Conservation (phyloP, 305 asterid genomes). For the Fraxinus nigra region DNA sequence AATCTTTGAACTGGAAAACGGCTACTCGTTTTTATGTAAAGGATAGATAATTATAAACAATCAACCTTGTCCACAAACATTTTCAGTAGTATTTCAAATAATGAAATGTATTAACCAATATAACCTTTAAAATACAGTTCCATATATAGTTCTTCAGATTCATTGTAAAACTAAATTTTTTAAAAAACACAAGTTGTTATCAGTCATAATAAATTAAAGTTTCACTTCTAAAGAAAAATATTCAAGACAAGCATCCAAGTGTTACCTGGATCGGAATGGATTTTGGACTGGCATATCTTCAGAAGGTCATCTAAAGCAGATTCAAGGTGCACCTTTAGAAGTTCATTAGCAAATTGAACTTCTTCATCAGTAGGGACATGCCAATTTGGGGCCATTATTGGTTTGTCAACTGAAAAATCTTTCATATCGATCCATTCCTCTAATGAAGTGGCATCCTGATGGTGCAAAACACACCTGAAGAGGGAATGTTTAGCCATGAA, state of each 20-base stretch:
- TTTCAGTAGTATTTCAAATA: not conserved
- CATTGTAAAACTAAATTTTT: not conserved
- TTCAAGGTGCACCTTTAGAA: constrained; percentile 76
- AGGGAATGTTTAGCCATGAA: constrained; percentile 20
- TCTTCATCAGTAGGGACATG: constrained; percentile 85
- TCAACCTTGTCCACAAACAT: constrained; percentile 5
- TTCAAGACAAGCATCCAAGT: constrained; percentile 18
- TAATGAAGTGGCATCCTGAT: constrained; percentile 57
- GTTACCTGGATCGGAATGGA: constrained; percentile 95
- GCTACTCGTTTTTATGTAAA: constrained; percentile 12
- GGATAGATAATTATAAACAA: not conserved
- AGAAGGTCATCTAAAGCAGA: constrained; percentile 86
- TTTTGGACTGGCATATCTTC: constrained; percentile 71
- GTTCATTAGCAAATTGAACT: constrained; percentile 87
- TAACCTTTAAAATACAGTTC: constrained; percentile 11
- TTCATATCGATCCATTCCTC: constrained; percentile 91
- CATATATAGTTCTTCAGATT: constrained; percentile 3
- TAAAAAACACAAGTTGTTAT: not conserved
- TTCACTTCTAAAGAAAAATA: constrained; percentile 7
- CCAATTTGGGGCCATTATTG: constrained; percentile 75
- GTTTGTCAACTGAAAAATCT: constrained; percentile 57
- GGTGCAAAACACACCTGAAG: constrained; percentile 70
- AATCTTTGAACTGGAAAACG: constrained; percentile 20
- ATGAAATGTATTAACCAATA: constrained; percentile 18
- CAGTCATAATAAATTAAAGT: constrained; percentile 2